phyloP scores from a whole-genome alignment of 768 basidiomycete species.

The Cubamyces sp. region DNA sequence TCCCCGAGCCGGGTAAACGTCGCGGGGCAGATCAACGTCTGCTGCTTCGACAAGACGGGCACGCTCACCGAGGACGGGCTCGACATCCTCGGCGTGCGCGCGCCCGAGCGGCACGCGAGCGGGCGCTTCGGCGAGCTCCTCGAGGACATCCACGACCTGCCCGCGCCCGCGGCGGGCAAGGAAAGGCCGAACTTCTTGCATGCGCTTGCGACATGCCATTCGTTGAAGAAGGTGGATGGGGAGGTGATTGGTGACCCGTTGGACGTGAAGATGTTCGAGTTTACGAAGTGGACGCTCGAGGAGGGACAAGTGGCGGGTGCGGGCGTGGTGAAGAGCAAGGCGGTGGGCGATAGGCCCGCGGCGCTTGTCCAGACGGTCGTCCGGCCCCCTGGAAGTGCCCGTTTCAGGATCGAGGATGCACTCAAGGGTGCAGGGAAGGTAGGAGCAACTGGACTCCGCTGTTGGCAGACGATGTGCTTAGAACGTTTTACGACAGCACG shows the following conservation, averaged over 20 bases:
- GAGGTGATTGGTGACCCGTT: constrained; percentile 94
- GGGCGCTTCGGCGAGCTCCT: constrained; percentile 90
- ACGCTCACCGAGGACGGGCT: constrained; percentile 98
- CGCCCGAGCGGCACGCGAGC: constrained; percentile 67
- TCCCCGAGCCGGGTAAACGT: constrained; percentile 96
- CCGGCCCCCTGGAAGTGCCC: constrained; percentile 89
- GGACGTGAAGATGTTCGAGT: constrained; percentile 98
- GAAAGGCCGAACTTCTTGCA: constrained; percentile 87
- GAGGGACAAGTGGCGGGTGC: constrained; percentile 81
- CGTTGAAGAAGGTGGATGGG: constrained; percentile 86
- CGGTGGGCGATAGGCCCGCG: constrained; percentile 69
- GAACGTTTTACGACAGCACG: constrained; percentile 59
- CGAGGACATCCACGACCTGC: constrained; percentile 84
- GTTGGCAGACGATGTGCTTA: constrained; percentile 8
- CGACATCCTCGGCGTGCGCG: constrained; percentile 93
- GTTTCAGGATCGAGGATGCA: constrained; percentile 93
- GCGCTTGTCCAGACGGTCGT: constrained; percentile 96
- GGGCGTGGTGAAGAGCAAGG: constrained; percentile 66
- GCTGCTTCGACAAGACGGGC: constrained; percentile 99
- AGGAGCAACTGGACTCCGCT: constrained; percentile 18
- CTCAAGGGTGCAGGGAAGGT: constrained; percentile 84
- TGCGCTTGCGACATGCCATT: constrained; percentile 95
- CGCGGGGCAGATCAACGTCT: constrained; percentile 94
- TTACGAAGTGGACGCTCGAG: constrained; percentile 94
- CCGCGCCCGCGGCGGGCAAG: constrained; percentile 63